Percentiles rank a stretch among this genome's conserved stretches.
Conservation (phyloP, 106 monocot genomes). For the Agapanthus africanus region DNA sequence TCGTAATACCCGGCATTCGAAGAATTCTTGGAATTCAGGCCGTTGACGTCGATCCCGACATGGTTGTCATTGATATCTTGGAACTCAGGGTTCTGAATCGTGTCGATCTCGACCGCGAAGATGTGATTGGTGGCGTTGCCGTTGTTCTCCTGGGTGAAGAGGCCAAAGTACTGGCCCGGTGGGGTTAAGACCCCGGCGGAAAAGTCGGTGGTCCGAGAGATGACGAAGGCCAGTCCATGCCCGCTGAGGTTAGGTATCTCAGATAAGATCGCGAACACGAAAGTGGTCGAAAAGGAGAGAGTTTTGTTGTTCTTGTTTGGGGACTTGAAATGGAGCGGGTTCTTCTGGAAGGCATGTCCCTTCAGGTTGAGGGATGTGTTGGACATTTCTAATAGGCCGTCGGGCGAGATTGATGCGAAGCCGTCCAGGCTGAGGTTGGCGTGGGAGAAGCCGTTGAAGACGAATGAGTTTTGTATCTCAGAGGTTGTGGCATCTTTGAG, state of each 20-base stretch:
- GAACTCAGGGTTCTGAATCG: slow-evolving; percentile 20
- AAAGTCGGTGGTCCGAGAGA: slow-evolving; percentile 16
- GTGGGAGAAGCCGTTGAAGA: slow-evolving; percentile 18
- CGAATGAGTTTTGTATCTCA: background rate
- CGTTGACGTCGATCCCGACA: slow-evolving; percentile 40
- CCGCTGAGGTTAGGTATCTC: slow-evolving; percentile 6
- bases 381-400: slow-evolving; percentile 30
- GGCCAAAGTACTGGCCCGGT: slow-evolving; percentile 4
- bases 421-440: slow-evolving; percentile 23
- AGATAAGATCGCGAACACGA: slow-evolving; percentile 16
- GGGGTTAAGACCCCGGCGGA: background rate
- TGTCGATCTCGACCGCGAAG: slow-evolving; percentile 33
- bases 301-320: background rate
- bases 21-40: slow-evolving; percentile 11
- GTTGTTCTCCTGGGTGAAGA: slow-evolving; percentile 6
- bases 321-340: slow-evolving; percentile 8
- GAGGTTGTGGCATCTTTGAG: background rate
- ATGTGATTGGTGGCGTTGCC: slow-evolving; percentile 27
- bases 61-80: slow-evolving; percentile 33
- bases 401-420: slow-evolving; percentile 9
- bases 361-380: slow-evolving; percentile 7
- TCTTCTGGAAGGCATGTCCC: slow-evolving; percentile 29
- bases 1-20: slow-evolving; percentile 18
- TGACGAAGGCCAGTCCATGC: slow-evolving; percentile 27
- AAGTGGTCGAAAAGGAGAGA: slow-evolving; percentile 35